Evolutionary conservation across 148 eudicot genomes (phyloP), one percentile per base, ranked within the genome.

Genomic region (Agrostemma githago): DNA sequence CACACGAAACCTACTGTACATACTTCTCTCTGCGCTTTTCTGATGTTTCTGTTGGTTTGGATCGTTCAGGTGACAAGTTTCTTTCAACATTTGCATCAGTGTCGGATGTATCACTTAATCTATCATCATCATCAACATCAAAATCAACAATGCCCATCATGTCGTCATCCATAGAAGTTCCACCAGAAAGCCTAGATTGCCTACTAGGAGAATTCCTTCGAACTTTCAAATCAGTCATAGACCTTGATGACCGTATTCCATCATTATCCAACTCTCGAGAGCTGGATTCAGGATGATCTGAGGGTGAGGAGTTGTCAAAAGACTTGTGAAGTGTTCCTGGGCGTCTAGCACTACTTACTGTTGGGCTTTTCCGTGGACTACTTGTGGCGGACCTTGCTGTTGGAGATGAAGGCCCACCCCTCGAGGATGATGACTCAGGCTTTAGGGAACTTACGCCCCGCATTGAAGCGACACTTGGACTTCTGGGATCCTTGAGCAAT

Each of bases 91-190:
- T 84, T 65, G 84, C 84, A 69, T 91, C 91, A 78, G 66, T 68
- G 71, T 83, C 86, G 78, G 89, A 85, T 76, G 64, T 40, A 61
- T 86, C 85, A 70, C 87, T 83, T 61, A 77, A 75, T 82, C 81
- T 81, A 74, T 78, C 86, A 72, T 85, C 84, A 72, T 76, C 83
- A 74, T 82, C 76, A 1, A 76, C 62, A 16, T 80, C 77, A 1
- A 76, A 56, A 26, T 26, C 34, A 48, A 8, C 54, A 59, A 76
- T 76, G 21, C 56, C 76, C 70, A 71, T 15, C 51, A 62, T 74
- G 51, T 73, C 79, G 37, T 77, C 74, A 69, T 72, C 77, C 72
- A 64, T 70, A 48, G 79, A 74, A 42, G 71, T 54, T 37, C 66
- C 77, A 16, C 83, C 78, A 58, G 73, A 46, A 19, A 59, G 69